Evolutionary conservation across 768 basidiomycete genomes (phyloP).

Genomic region (Leccinellum rugosiceps): DNA sequence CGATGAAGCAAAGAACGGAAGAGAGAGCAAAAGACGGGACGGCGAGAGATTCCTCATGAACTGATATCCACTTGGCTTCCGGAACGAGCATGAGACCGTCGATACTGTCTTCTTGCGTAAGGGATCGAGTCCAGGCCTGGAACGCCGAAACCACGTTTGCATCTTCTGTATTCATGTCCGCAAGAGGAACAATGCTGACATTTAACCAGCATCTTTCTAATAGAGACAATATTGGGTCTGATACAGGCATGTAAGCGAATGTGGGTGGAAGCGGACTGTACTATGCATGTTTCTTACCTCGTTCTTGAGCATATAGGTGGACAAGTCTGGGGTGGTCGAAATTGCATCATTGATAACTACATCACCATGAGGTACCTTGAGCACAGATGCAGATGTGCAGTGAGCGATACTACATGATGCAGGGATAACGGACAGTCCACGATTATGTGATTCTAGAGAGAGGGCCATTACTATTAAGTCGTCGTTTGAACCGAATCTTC

Average conservation of each 20-base stretch:
- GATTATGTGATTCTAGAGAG: conserved; percentile 60
- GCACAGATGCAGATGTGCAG: neutral
- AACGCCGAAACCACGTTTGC: conserved; percentile 59
- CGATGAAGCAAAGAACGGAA: neutral
- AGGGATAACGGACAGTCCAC: conserved; percentile 54
- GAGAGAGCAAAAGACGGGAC: neutral
- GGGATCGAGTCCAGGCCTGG: conserved; percentile 61
- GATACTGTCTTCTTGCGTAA: conserved; percentile 69
- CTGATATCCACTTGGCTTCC: conserved; percentile 95
- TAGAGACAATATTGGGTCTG: conserved; percentile 75
- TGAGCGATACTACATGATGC: neutral
- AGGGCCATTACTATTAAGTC: conserved; percentile 74
- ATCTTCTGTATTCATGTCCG: conserved; percentile 77
- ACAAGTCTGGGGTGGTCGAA: conserved; percentile 58
- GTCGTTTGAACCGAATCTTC: conserved; percentile 65
- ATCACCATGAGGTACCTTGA: conserved; percentile 72
- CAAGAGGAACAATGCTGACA: conserved; percentile 65
- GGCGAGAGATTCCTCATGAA: conserved; percentile 57
- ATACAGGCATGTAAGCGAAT: conserved; percentile 4
- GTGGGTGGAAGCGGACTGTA: neutral
- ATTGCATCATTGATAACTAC: conserved; percentile 78
- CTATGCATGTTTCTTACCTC: conserved; percentile 35
- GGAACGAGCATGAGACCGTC: conserved; percentile 87
- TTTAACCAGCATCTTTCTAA: conserved; percentile 84
- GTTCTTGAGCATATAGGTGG: conserved; percentile 66